These are phyloP conservation scores for Cryphonectria japonica DNA, from an alignment of 2,329 filamentous ascomycete genomes.

Conservation along the genomic window DNA sequence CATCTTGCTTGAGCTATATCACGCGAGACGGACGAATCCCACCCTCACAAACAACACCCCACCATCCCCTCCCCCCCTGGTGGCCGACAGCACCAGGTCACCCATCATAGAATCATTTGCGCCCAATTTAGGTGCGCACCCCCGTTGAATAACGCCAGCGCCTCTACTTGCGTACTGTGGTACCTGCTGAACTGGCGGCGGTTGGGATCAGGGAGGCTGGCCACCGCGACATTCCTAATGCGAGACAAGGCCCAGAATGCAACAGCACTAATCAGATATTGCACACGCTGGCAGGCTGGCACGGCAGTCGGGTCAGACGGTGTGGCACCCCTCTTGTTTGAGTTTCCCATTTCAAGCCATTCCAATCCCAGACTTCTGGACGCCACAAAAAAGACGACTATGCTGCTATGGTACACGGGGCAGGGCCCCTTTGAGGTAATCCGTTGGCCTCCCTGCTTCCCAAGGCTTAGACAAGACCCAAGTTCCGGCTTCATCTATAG, in stretches of 20 bases:
- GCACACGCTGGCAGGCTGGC: neutral
- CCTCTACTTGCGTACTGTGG: neutral
- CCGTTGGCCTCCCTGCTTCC: neutral
- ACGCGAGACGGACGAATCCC: slow-evolving; percentile 9
- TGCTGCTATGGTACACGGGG: neutral
- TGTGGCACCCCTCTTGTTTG: slow-evolving; percentile 24
- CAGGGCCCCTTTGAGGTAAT: neutral
- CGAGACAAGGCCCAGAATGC: neutral
- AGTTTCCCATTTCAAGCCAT: slow-evolving; percentile 15
- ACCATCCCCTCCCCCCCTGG: neutral
- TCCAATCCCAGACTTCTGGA: slow-evolving; percentile 7
- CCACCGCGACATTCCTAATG: neutral
- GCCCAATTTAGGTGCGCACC: slow-evolving; percentile 2
- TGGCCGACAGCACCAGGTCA: neutral
- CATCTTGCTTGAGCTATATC: neutral
- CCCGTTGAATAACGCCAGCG: neutral
- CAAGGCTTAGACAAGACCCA: neutral
- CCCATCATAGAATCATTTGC: neutral
- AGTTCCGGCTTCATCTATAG: neutral
- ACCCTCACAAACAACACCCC: neutral
- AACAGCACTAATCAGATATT: neutral
- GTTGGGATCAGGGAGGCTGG: neutral
- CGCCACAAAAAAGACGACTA: slow-evolving; percentile 14
- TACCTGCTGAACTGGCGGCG: neutral
- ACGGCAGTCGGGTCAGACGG: slow-evolving; percentile 14